Base-by-base conservation (phyloP, 169 alveolate genomes). In the Cryptosporidium bovis region DNA sequence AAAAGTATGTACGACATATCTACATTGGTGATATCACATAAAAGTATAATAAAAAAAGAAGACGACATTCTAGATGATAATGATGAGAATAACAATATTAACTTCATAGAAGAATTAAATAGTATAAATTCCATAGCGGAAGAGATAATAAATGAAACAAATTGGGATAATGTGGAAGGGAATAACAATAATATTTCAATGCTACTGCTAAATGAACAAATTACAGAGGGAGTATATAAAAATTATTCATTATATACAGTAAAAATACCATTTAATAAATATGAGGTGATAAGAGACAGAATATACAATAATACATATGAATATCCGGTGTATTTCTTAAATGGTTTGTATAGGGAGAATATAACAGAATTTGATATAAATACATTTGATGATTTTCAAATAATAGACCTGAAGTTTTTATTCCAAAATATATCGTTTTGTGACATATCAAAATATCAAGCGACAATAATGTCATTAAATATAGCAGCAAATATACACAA, bases 341-440 rank as follows among this genome's bases (percentile, higher is more conserved):
- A 34, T 34, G 85, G 85, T n/a, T 40, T 77, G 50, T 77, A 58
- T 60, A 77, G n/a, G n/a, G 64, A 77, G 33, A 48, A 77, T n/a
- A 46, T 77, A 31, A n/a, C 62, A 1, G 64, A 60, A 3, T 77
- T 60, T 33, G 62, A 46, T 46, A 60, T 60, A 58, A 62, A 77
- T 27, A 55, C 48, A 44, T 62, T 62, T 62, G 77, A 77, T 62
- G 71, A 77, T 60, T 56, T 77, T 29, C 85, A 77, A 31, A 77
- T 77, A 18, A 46, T 77, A 27, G 85, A 62, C 24, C n/a, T 77
- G 8, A 20, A 68, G 18, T 60, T 77, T 27, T 36, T 77, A 77
- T 77, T 77, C 31, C 85, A 77, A 29, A 62, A 62, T 20, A 77
- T 77, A 15, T 77, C 85, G 10, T 77, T 77, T 58, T 77, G 85